Percentiles rank a stretch among this genome's conserved stretches.
Evolutionary conservation across 164 flowering plant species (phyloP).

Genomic region (Stephania cephalantha): DNA sequence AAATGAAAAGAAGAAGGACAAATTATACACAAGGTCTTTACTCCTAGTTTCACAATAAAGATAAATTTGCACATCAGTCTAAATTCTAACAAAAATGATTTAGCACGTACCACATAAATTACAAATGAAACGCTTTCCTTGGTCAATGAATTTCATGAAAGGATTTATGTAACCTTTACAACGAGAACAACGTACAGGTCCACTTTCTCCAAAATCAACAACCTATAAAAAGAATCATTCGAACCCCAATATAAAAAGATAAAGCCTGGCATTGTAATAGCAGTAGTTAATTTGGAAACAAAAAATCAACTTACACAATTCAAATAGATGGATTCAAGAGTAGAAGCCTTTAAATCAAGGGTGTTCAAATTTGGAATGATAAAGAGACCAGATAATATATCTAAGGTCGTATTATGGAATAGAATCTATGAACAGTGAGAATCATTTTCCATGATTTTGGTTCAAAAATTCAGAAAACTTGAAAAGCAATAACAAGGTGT

Average conservation of each 20-base stretch:
- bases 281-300: background rate
- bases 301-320: background rate
- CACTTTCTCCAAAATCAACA: conserved; percentile 96
- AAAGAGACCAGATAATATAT: background rate
- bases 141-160: conserved; percentile 94
- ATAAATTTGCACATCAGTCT: background rate
- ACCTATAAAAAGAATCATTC: conserved; percentile 35
- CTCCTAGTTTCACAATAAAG: background rate
- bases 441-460: too few species aligned
- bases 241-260: background rate
- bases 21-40: background rate
- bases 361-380: background rate
- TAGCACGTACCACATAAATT: conserved; percentile 83
- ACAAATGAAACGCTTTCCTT: conserved; percentile 88
- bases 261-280: background rate
- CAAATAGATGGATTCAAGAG: background rate
- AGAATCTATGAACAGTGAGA: too few species aligned
- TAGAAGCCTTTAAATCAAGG: background rate
- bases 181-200: conserved; percentile 97
- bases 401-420: too few species aligned
- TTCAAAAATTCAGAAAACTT: too few species aligned
- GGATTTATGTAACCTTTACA: conserved; percentile 98
- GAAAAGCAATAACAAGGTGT: too few species aligned
- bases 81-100: background rate
- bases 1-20: background rate